Evolutionary conservation across 2,329 filamentous ascomycete genomes (phyloP).

Genomic region (Daldinia eschscholtzii): DNA sequence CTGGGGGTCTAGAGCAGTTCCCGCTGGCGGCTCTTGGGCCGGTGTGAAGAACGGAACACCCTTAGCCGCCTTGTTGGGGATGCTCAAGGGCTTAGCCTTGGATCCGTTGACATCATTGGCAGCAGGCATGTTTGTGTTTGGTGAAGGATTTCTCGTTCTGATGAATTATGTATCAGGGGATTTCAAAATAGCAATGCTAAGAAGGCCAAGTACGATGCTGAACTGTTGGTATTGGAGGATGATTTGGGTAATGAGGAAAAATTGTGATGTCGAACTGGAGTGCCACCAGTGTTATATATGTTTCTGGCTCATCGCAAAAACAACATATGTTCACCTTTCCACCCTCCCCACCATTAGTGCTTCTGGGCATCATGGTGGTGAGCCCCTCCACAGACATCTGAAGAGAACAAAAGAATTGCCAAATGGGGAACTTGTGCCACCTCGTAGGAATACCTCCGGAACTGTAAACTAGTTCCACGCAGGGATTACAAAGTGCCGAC

Average conservation of each 20-base stretch:
- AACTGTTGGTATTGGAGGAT: constrained; percentile 5
- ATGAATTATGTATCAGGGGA: neutral
- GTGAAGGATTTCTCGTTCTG: neutral
- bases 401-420: neutral
- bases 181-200: neutral
- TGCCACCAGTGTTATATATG: neutral
- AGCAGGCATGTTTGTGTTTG: neutral
- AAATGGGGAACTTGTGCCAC: neutral
- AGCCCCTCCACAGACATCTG: constrained; percentile 3
- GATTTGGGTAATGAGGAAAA: neutral
- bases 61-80: constrained; percentile 47
- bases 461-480: neutral
- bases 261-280: constrained; percentile 6
- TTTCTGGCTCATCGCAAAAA: neutral
- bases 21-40: constrained; percentile 55
- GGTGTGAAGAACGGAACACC: constrained; percentile 60
- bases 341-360: neutral
- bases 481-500: constrained; percentile 11
- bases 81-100: constrained; percentile 17
- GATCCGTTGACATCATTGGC: neutral
- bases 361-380: constrained; percentile 1
- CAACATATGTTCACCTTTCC: constrained; percentile 6
- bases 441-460: neutral
- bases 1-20: constrained; percentile 55
- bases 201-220: neutral